Percentiles rank a stretch among this genome's conserved stretches.
Conservation (phyloP, 2,329 filamentous ascomycete species). For the Penicillium hesseltinei region DNA sequence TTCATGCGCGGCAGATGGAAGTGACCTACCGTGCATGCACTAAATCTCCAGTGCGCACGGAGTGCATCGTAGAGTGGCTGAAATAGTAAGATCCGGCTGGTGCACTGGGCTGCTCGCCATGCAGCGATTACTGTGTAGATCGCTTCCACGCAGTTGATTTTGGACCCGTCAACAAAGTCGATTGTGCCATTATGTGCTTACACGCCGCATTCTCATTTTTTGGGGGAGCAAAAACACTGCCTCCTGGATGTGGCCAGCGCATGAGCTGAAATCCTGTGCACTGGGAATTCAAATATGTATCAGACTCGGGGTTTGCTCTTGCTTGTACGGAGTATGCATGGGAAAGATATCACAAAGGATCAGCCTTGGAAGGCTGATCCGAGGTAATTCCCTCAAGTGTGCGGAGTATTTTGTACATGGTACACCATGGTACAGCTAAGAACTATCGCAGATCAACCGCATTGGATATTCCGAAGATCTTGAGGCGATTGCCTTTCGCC, state of each 20-base stretch:
- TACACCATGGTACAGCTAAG: background rate
- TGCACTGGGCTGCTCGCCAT: constrained; percentile 9
- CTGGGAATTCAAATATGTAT: background rate
- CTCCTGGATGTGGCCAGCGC: constrained; percentile 1
- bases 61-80: constrained; percentile 26
- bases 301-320: constrained; percentile 3
- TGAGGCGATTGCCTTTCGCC: constrained; percentile 16
- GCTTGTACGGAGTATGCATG: constrained; percentile 9
- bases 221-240: background rate
- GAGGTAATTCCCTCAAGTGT: background rate
- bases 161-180: constrained; percentile 15
- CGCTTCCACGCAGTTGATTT: constrained; percentile 21
- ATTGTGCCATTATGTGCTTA: constrained; percentile 9
- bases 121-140: constrained; percentile 22
- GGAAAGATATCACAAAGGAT: constrained; percentile 1
- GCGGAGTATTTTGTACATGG: background rate
- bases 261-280: background rate
- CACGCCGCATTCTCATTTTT: background rate
- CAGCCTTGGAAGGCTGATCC: background rate
- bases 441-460: constrained; percentile 9
- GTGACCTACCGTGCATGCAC: constrained; percentile 28
- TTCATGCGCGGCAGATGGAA: constrained; percentile 18
- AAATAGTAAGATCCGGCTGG: constrained; percentile 23
- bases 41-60: constrained; percentile 22
- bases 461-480: constrained; percentile 20